Conservation (phyloP, 139 green algal species). For the Chlamydomonas schloesseri region DNA sequence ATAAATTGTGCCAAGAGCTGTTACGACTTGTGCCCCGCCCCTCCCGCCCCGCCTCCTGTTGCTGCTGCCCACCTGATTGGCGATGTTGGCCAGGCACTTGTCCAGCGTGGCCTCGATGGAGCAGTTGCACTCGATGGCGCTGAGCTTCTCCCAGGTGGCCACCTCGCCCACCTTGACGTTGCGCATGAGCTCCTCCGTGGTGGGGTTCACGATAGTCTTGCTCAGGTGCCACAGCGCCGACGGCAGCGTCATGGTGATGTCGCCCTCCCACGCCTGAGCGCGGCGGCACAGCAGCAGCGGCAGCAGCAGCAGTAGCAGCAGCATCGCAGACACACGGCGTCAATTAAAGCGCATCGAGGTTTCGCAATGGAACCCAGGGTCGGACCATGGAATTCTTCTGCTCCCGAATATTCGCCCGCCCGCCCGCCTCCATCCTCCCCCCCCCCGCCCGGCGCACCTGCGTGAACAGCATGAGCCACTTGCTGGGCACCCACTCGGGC, state of each 20-base stretch:
- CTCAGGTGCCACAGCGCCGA: slow-evolving; percentile 70
- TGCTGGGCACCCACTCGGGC: slow-evolving; percentile 72
- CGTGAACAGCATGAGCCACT: slow-evolving; percentile 82
- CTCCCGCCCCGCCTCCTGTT: neutral
- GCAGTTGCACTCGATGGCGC: slow-evolving; percentile 92
- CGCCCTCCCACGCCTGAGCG: slow-evolving; percentile 90
- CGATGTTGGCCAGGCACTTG: slow-evolving; percentile 78
- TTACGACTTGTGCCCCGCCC: too few relatives aligned
- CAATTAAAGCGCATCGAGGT: too few relatives aligned
- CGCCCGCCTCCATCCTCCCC: neutral
- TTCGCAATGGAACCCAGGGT: too few relatives aligned
- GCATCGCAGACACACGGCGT: too few relatives aligned
- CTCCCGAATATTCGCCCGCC: neutral
- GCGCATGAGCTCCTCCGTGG: slow-evolving; percentile 63
- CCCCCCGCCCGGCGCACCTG: slow-evolving; percentile 13
- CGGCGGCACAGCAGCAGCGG: too few relatives aligned
- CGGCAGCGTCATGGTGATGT: slow-evolving; percentile 93
- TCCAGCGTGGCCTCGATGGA: slow-evolving; percentile 92
- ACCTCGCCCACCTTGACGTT: slow-evolving; percentile 78
- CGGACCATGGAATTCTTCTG: neutral
- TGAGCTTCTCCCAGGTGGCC: slow-evolving; percentile 88
- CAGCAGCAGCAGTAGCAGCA: too few relatives aligned
- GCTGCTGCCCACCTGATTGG: slow-evolving; percentile 39
- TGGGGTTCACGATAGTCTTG: slow-evolving; percentile 86
- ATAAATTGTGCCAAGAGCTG: too few relatives aligned